Conservation (phyloP, 1,284 basidiomycete species). For the Anthracocystis panici-leucophaei region DNA sequence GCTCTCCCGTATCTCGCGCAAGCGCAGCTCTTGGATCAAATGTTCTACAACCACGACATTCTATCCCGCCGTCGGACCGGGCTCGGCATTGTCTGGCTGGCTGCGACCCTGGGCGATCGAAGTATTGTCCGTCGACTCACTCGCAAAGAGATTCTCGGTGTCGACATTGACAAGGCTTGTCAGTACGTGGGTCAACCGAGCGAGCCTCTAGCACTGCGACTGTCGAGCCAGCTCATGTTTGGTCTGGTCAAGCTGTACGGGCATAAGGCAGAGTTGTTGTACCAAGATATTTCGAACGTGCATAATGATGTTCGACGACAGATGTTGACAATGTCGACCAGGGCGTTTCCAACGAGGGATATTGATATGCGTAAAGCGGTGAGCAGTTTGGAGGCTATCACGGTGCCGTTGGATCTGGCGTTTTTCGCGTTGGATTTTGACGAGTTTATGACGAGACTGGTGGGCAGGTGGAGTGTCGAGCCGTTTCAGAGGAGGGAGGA, state of each 20-base stretch:
- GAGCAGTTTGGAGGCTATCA: constrained; percentile 33
- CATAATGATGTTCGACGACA: constrained; percentile 39
- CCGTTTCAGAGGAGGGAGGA: constrained; percentile 3
- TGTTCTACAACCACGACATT: constrained; percentile 62
- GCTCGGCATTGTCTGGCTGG: constrained; percentile 63
- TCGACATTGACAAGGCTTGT: constrained; percentile 48
- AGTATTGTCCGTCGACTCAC: constrained; percentile 43
- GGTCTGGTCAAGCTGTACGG: constrained; percentile 56
- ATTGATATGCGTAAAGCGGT: constrained; percentile 46
- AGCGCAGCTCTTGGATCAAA: too few species aligned
- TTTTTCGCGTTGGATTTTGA: constrained; percentile 54
- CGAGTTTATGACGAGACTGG: neutral
- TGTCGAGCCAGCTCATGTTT: constrained; percentile 56
- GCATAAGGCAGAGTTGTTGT: constrained; percentile 42
- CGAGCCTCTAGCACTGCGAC: constrained; percentile 59
- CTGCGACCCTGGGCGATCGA: constrained; percentile 55
- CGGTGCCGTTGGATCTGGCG: constrained; percentile 31
- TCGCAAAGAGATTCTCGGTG: constrained; percentile 43
- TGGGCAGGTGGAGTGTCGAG: constrained; percentile 26
- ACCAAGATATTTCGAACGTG: constrained; percentile 31
- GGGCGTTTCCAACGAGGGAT: neutral
- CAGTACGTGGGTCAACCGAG: constrained; percentile 31
- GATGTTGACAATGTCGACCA: constrained; percentile 4
- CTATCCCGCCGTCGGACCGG: constrained; percentile 49
- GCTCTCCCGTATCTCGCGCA: too few species aligned